phyloP scores from a whole-genome alignment of 345 rosid genomes.

The Crucihimalaya himalaica region DNA sequence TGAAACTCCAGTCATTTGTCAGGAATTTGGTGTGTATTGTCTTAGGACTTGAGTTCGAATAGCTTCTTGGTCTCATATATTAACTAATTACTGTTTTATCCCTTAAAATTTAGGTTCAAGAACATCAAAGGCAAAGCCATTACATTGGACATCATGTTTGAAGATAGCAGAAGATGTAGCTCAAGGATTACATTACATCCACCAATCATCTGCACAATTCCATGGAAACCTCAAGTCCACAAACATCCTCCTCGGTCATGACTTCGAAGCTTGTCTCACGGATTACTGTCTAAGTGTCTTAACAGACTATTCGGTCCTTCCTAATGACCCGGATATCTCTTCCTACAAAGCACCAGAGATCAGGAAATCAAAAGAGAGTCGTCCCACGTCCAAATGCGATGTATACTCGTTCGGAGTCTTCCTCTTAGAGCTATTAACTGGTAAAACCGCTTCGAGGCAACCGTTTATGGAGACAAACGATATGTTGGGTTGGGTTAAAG shows the following conservation, averaged over 20 bases:
- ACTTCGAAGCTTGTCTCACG: slow-evolving; percentile 85
- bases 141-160: slow-evolving; percentile 95
- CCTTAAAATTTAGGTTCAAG: slow-evolving; percentile 57
- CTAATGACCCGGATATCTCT: slow-evolving; percentile 56
- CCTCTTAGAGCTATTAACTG: slow-evolving; percentile 73
- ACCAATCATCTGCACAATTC: slow-evolving; percentile 63
- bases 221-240: slow-evolving; percentile 89
- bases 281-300: slow-evolving; percentile 74
- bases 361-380: slow-evolving; percentile 50
- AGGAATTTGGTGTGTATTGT: slow-evolving; percentile 29
- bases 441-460: slow-evolving; percentile 75
- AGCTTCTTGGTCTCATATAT: background rate
- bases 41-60: slow-evolving; percentile 30
- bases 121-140: slow-evolving; percentile 78
- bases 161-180: slow-evolving; percentile 96
- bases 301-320: slow-evolving; percentile 46
- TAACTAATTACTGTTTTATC: slow-evolving; percentile 3
- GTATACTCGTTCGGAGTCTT: slow-evolving; percentile 84
- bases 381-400: slow-evolving; percentile 67
- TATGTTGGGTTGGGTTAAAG: slow-evolving; percentile 78
- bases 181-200: slow-evolving; percentile 74
- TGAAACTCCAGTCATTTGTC: slow-evolving; percentile 36
- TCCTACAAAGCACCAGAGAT: slow-evolving; percentile 79
- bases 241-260: slow-evolving; percentile 81
- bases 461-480: slow-evolving; percentile 65